Conservation (phyloP, 225 moss, liverwort and hornwort species). For the Neckera pumila region DNA sequence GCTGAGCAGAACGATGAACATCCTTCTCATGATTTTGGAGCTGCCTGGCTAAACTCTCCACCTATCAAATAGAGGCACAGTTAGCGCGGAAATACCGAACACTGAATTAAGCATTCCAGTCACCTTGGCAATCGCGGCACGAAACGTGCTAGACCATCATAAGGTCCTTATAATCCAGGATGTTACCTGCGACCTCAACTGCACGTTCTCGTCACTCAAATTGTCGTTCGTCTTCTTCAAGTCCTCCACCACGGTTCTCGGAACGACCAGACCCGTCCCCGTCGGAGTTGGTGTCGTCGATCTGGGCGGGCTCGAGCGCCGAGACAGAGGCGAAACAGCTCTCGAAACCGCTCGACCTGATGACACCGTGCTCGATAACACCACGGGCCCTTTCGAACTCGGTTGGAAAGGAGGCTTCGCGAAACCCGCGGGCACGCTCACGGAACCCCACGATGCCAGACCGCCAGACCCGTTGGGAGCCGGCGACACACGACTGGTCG, state of each 20-base stretch:
- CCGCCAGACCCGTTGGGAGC: conserved; percentile 50
- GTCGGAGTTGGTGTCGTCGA: conserved; percentile 96
- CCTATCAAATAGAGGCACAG: not conserved
- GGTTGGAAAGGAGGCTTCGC: conserved; percentile 52
- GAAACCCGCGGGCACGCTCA: conserved; percentile 74
- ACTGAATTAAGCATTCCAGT: not conserved
- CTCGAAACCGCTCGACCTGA: conserved; percentile 63
- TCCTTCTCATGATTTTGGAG: conserved; percentile 40
- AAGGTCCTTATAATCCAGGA: not conserved
- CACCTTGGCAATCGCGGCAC: not conserved
- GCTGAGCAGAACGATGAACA: conserved; percentile 23
- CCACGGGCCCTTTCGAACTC: conserved; percentile 15
- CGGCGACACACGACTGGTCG: conserved; percentile 81
- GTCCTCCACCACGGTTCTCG: conserved; percentile 85
- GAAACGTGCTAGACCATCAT: not conserved
- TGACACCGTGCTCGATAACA: conserved; percentile 31
- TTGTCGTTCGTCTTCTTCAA: conserved; percentile 88
- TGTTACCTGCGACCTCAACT: conserved; percentile 70
- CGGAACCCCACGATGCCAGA: conserved; percentile 66
- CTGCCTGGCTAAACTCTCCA: conserved; percentile 35
- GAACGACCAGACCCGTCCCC: conserved; percentile 59
- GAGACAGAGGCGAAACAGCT: conserved; percentile 79
- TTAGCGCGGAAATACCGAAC: not conserved
- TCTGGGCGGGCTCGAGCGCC: conserved; percentile 85
- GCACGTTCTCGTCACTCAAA: conserved; percentile 76